Evolutionary conservation across 352 stramenopile genomes (phyloP).

Genomic region (Saprolegnia parasitica): DNA sequence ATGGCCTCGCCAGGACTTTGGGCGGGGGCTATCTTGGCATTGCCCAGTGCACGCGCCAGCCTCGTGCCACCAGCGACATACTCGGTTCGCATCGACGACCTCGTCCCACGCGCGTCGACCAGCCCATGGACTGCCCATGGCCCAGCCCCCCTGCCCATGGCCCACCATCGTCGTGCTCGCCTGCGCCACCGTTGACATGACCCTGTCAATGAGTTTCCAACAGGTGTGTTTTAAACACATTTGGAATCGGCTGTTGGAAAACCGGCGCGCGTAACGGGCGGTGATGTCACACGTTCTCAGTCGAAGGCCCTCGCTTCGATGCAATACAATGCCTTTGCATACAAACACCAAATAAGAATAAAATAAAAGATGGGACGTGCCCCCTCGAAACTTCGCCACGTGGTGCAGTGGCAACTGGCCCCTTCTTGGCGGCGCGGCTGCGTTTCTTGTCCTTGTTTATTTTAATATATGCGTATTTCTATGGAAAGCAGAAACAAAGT

Average conservation of each 20-base stretch:
- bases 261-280: background rate
- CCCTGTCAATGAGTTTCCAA: background rate
- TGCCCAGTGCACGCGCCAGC: too few relatives aligned
- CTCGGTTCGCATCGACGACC: too few relatives aligned
- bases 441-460: background rate
- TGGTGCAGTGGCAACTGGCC: conserved; percentile 1
- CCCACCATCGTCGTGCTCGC: too few relatives aligned
- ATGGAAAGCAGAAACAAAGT: background rate
- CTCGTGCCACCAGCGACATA: too few relatives aligned
- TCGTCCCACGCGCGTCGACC: too few relatives aligned
- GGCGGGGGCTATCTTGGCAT: too few relatives aligned
- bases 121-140: too few relatives aligned
- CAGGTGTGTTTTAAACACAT: background rate
- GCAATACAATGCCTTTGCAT: conserved; percentile 3
- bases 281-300: conserved; percentile 11
- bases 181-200: too few relatives aligned
- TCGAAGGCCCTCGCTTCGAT: background rate
- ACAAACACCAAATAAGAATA: background rate
- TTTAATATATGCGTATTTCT: background rate
- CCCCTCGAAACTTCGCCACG: conserved; percentile 1
- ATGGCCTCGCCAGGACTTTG: too few relatives aligned
- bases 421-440: background rate
- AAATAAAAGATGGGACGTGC: background rate
- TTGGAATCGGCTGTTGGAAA: background rate
- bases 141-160: too few relatives aligned